Conservation (phyloP, 2,329 filamentous ascomycete species). For the Diaporthe vexans region DNA sequence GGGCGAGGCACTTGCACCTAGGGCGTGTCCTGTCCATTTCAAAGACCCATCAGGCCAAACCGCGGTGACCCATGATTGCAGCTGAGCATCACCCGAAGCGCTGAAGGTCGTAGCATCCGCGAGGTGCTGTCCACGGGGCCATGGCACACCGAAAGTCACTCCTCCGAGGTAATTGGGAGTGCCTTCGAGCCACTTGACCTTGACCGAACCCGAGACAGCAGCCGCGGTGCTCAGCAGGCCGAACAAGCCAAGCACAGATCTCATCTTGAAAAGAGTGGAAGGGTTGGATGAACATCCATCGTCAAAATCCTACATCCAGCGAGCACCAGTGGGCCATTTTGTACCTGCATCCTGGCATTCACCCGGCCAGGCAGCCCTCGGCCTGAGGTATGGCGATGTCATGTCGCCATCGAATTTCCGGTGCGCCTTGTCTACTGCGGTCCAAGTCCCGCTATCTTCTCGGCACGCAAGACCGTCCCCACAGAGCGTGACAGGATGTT, state of each 20-base stretch:
- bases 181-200: constrained; percentile 29
- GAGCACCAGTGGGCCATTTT: constrained; percentile 6
- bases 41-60: constrained; percentile 73
- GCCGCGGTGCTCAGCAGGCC: constrained; percentile 17
- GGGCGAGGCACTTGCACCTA: constrained; percentile 57
- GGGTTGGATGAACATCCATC: not conserved
- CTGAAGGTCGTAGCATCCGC: constrained; percentile 30
- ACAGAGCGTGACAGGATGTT: constrained; percentile 23
- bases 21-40: constrained; percentile 73
- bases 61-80: constrained; percentile 70
- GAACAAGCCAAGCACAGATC: constrained; percentile 18
- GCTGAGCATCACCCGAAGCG: constrained; percentile 46
- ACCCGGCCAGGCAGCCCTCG: constrained; percentile 18
- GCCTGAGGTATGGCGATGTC: not conserved
- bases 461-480: constrained; percentile 30
- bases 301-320: not conserved
- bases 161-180: constrained; percentile 29
- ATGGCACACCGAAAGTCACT: constrained; percentile 42
- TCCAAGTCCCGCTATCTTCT: constrained; percentile 26
- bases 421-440: constrained; percentile 17
- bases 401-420: constrained; percentile 33
- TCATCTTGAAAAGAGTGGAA: constrained; percentile 25
- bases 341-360: constrained; percentile 17
- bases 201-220: constrained; percentile 11
- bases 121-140: constrained; percentile 37